These are phyloP conservation scores for Botrytis fabae DNA, from an alignment of 2,329 filamentous ascomycete species.

Conservation along the genomic window DNA sequence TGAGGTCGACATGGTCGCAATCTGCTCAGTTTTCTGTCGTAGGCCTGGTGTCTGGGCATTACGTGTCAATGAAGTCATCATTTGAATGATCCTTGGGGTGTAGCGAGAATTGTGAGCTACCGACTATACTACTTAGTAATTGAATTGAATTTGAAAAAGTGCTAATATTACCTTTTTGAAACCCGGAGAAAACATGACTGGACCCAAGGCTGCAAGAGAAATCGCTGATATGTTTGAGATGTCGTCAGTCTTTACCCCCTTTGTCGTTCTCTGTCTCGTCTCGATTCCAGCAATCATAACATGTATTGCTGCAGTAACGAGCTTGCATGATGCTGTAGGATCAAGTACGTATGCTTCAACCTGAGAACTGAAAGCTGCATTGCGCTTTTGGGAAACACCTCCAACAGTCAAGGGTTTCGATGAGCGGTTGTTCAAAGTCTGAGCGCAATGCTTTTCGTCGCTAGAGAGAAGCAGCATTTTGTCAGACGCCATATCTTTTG, in stretches of 20 bases:
- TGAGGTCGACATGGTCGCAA: slow-evolving; percentile 1
- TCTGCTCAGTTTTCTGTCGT: slow-evolving; percentile 8
- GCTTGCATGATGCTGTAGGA: slow-evolving; percentile 16
- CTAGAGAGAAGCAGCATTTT: not conserved
- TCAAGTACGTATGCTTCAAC: not conserved
- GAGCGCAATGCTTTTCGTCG: not conserved
- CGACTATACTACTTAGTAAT: slow-evolving; percentile 16
- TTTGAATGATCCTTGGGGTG: slow-evolving; percentile 17
- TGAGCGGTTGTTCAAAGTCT: not conserved
- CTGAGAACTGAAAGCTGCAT: not conserved
- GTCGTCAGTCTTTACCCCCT: slow-evolving; percentile 26
- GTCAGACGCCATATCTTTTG: not conserved
- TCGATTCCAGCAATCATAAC: slow-evolving; percentile 26
- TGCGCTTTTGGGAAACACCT: not conserved
- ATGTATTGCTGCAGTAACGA: slow-evolving; percentile 26
- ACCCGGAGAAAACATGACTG: slow-evolving; percentile 35
- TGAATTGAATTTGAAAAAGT: not conserved
- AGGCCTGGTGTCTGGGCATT: slow-evolving; percentile 22
- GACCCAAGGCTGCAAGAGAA: slow-evolving; percentile 20
- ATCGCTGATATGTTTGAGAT: slow-evolving; percentile 20
- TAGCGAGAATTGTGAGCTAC: slow-evolving; percentile 23
- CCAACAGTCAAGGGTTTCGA: not conserved
- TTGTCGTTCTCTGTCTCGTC: not conserved
- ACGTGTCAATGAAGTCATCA: slow-evolving; percentile 20
- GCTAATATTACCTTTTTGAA: slow-evolving; percentile 34